These are phyloP conservation scores for Nicotiana otophora DNA, from an alignment of 257 asterid species.

Conservation along the genomic window DNA sequence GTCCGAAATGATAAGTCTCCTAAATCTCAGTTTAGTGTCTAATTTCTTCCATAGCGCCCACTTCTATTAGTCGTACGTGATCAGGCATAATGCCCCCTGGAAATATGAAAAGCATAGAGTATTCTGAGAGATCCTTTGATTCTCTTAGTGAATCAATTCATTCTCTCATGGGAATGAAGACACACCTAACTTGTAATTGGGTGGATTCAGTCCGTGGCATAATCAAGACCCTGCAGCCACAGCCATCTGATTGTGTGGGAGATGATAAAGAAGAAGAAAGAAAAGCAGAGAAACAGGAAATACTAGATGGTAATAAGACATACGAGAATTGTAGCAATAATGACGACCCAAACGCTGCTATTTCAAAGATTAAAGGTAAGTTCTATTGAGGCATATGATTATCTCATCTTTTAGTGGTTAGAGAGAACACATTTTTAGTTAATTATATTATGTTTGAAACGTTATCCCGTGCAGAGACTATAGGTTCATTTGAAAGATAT, in stretches of 20 bases:
- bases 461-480: too few species aligned
- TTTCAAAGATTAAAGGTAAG: constrained; percentile 13
- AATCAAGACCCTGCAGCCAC: constrained; percentile 5
- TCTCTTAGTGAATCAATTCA: constrained; percentile 12
- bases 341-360: neutral
- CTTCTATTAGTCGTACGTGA: too few species aligned
- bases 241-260: neutral
- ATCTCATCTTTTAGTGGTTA: too few species aligned
- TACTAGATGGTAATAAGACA: neutral
- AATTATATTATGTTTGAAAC: too few species aligned
- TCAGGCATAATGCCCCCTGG: neutral
- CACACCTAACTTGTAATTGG: constrained; percentile 6
- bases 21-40: too few species aligned
- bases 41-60: too few species aligned
- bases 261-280: too few species aligned
- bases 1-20: too few species aligned
- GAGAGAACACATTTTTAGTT: too few species aligned
- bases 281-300: neutral
- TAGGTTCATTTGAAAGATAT: too few species aligned
- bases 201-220: constrained; percentile 13
- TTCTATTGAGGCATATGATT: neutral
- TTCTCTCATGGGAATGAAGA: constrained; percentile 11
- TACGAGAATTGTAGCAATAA: neutral
- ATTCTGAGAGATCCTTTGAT: neutral
- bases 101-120: constrained; percentile 4